These are phyloP conservation scores for Austroboletus festivus DNA, from an alignment of 768 basidiomycete genomes.

Conservation along the genomic window DNA sequence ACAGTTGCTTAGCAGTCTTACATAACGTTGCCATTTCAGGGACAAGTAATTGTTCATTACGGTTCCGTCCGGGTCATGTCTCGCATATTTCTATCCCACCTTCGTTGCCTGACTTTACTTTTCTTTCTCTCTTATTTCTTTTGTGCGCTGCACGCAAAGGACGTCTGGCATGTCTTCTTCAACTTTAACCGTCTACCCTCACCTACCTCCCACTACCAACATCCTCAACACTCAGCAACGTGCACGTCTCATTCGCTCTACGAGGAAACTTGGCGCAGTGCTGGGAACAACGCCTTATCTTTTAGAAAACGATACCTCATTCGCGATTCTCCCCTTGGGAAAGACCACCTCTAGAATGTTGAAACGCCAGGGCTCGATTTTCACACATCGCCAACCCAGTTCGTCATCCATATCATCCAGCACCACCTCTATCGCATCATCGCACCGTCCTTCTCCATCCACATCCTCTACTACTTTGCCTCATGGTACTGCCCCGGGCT, in stretches of 20 bases:
- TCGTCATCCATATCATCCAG: slow-evolving; percentile 22
- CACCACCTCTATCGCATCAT: slow-evolving; percentile 10
- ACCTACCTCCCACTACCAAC: slow-evolving; percentile 36
- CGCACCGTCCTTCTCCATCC: slow-evolving; percentile 12
- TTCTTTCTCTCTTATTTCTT: neutral
- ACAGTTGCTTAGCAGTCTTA: slow-evolving; percentile 5
- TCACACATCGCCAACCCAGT: slow-evolving; percentile 19
- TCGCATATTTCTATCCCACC: slow-evolving; percentile 4
- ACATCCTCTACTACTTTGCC: slow-evolving; percentile 18
- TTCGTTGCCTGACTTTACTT: slow-evolving; percentile 4
- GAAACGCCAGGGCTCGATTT: slow-evolving; percentile 34
- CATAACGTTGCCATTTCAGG: slow-evolving; percentile 12
- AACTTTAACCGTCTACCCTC: slow-evolving; percentile 14
- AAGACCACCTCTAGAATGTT: slow-evolving; percentile 15
- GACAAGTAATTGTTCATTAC: slow-evolving; percentile 14
- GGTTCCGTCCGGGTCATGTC: neutral
- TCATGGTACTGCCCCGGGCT: slow-evolving; percentile 2
- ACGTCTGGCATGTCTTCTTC: slow-evolving; percentile 23
- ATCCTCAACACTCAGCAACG: slow-evolving; percentile 31
- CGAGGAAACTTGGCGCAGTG: slow-evolving; percentile 35
- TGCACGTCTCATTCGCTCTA: slow-evolving; percentile 35
- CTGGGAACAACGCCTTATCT: slow-evolving; percentile 37
- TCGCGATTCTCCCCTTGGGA: slow-evolving; percentile 22
- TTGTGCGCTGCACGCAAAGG: neutral
- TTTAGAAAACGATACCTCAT: slow-evolving; percentile 25